Evolutionary conservation across 768 basidiomycete species (phyloP).

Genomic region (Dendrothele bispora): DNA sequence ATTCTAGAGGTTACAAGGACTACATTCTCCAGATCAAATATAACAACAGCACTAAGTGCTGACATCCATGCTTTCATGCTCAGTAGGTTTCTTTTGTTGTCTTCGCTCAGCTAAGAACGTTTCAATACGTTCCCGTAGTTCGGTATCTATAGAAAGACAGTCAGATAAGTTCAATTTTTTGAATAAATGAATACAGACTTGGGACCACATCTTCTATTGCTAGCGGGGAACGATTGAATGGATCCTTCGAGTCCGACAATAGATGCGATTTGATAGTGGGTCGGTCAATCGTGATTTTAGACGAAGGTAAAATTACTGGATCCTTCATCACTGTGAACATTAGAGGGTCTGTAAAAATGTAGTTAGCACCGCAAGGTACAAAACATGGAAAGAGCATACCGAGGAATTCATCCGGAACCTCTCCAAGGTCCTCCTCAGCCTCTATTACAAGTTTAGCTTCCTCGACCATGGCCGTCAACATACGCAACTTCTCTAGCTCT

Average conservation of each 20-base stretch:
- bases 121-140: conserved; percentile 75
- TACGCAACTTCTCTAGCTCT: conserved; percentile 69
- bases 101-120: conserved; percentile 64
- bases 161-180: conserved; percentile 7
- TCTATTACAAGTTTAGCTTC: conserved; percentile 75
- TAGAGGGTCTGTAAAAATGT: conserved; percentile 63
- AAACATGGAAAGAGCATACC: conserved; percentile 49
- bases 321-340: conserved; percentile 95
- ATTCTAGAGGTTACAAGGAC: not conserved
- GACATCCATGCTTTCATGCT: conserved; percentile 3
- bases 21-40: not conserved
- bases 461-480: conserved; percentile 83
- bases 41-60: not conserved
- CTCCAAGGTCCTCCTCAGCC: conserved; percentile 89
- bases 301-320: conserved; percentile 88
- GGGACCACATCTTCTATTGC: conserved; percentile 77
- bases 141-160: conserved; percentile 49
- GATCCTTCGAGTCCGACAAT: conserved; percentile 88
- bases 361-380: conserved; percentile 8
- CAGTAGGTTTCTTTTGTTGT: conserved; percentile 29
- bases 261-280: conserved; percentile 94
- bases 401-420: conserved; percentile 92
- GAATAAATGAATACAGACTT: conserved; percentile 43
- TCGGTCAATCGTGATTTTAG: conserved; percentile 76
- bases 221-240: conserved; percentile 90